Percentiles rank a stretch among this genome's conserved stretches.
These are phyloP conservation scores for Colletotrichum sidae DNA, from an alignment of 2,329 filamentous ascomycete genomes.

Conservation along the genomic window DNA sequence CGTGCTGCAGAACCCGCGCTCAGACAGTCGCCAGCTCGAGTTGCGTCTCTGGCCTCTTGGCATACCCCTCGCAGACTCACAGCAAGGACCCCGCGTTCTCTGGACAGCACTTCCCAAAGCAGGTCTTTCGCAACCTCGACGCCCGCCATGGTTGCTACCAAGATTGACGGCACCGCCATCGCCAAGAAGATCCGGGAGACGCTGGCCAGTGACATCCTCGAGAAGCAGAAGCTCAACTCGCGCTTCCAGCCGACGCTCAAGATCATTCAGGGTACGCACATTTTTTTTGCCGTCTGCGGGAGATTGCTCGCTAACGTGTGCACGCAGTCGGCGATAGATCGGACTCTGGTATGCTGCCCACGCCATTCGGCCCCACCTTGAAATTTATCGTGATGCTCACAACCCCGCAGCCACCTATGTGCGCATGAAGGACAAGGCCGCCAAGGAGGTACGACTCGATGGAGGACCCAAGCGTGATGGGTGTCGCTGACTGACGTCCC, in stretches of 20 bases:
- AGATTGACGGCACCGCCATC: slow-evolving; percentile 96
- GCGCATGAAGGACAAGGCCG: slow-evolving; percentile 99
- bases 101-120: slow-evolving; percentile 6
- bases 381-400: slow-evolving; percentile 47
- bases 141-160: slow-evolving; percentile 82
- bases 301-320: slow-evolving; percentile 24
- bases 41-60: slow-evolving; percentile 23
- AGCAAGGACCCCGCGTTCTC: slow-evolving; percentile 27
- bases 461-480: not conserved
- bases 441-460: slow-evolving; percentile 75
- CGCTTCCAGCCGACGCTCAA: slow-evolving; percentile 90
- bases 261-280: slow-evolving; percentile 86
- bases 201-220: slow-evolving; percentile 82
- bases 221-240: slow-evolving; percentile 85
- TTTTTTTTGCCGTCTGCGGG: not conserved
- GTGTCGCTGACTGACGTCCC: slow-evolving; percentile 24
- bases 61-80: slow-evolving; percentile 17
- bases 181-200: slow-evolving; percentile 90
- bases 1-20: slow-evolving; percentile 10
- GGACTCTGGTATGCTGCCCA: slow-evolving; percentile 79
- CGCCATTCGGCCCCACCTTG: slow-evolving; percentile 34
- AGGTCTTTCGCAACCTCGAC: slow-evolving; percentile 59
- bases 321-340: slow-evolving; percentile 85
- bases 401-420: slow-evolving; percentile 85
- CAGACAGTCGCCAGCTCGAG: slow-evolving; percentile 26